Evolutionary conservation across 1,284 basidiomycete genomes (phyloP), one percentile per base, ranked within the genome.

Genomic region (Malassezia japonica): DNA sequence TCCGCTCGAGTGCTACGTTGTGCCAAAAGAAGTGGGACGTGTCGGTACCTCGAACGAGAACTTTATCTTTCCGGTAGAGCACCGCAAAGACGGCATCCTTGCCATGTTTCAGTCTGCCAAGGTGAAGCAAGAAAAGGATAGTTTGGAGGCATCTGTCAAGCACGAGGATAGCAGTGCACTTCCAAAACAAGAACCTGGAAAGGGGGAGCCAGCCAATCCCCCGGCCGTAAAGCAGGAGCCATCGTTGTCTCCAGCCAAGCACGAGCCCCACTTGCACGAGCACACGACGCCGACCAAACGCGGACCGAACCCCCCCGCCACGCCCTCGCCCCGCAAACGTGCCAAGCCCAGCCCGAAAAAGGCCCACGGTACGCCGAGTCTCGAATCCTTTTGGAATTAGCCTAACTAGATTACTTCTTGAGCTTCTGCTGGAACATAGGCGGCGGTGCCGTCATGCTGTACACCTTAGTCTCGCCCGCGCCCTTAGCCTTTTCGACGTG

Each of bases 1-100:
- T 18, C 43, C 67, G 4, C 76, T 94, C 2, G 81, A 84, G 53
- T 87, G 84, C 85, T 95, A 92, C 69, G 81, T 82, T 48, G 91
- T 95, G 1, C 86, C 87, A 0, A 81, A 81, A 55, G 89, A 94
- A 76, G 83, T 96, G 0, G 90, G 90, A 0, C 92, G 86, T 75
- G 84, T 94, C 3, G 87, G 88, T 6, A 82, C 78, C 3, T 85
- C 92, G 64, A 86, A 86, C 6, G 75, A 83, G 1, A 80, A 81
- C 1, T 92, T 87, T 70, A 83, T 95, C 41, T 78, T 86, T 60
- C 89, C 90, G 0, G 75, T 94, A 16, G 76, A 81, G 4, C 76
- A 80, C 48, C 79, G 90, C 29, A 86, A 85, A 64, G 90, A 92
- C 63, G 88, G 88, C 3, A 88, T 95, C 56, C 79, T 84, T 67